These are phyloP conservation scores for Fusarium chlamydosporum DNA, from an alignment of 2,329 filamentous ascomycete genomes.

Conservation along the genomic window DNA sequence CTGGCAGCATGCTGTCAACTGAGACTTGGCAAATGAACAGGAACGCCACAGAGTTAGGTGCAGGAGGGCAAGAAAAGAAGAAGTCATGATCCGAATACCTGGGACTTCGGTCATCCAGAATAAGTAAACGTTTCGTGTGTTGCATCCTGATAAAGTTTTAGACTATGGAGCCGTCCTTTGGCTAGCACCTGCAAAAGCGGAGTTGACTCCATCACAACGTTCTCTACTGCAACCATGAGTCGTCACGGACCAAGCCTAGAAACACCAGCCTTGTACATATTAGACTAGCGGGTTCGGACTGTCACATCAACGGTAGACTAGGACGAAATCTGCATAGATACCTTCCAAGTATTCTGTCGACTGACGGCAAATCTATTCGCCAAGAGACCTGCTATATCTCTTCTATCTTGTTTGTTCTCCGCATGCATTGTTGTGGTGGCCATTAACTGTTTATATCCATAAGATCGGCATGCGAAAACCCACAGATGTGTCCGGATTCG, in stretches of 20 bases:
- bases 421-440: neutral
- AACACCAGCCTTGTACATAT: conserved; percentile 12
- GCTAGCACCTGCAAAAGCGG: conserved; percentile 8
- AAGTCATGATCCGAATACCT: neutral
- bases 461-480: neutral
- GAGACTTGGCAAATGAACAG: neutral
- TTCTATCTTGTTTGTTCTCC: neutral
- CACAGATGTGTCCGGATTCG: neutral
- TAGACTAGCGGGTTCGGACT: conserved; percentile 4
- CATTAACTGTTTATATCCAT: neutral
- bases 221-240: neutral
- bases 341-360: neutral
- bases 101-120: neutral
- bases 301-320: conserved; percentile 15
- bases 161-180: neutral
- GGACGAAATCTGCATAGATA: neutral
- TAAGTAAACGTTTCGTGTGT: neutral
- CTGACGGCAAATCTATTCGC: neutral
- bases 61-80: neutral
- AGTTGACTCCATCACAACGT: conserved; percentile 2
- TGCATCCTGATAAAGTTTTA: neutral
- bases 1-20: neutral
- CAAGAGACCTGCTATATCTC: neutral
- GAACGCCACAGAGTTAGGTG: neutral
- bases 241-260: conserved; percentile 12